These are phyloP conservation scores for Lentinus tigrinus DNA, from an alignment of 768 basidiomycete species.

Conservation along the genomic window DNA sequence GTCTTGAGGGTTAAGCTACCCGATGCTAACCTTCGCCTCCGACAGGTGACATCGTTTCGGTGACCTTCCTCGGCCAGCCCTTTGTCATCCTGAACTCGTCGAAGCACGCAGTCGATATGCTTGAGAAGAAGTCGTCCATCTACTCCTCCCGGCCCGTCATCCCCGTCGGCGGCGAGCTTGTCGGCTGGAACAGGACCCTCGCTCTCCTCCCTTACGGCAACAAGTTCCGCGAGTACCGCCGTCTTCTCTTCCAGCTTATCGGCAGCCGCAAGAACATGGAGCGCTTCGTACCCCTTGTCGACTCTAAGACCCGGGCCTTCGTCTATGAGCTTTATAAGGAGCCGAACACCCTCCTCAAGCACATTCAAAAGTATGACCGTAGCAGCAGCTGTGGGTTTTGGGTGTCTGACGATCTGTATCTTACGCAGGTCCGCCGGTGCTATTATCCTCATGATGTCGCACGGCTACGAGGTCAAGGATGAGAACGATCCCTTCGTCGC, in stretches of 20 bases:
- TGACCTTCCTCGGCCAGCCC: slow-evolving; percentile 28
- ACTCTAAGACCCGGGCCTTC: slow-evolving; percentile 31
- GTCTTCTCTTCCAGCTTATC: slow-evolving; percentile 22
- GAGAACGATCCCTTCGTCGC: slow-evolving; percentile 38
- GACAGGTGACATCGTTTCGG: slow-evolving; percentile 29
- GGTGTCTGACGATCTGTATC: neutral
- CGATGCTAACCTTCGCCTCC: neutral
- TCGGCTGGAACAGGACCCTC: slow-evolving; percentile 26
- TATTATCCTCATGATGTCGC: slow-evolving; percentile 29
- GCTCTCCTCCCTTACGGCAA: slow-evolving; percentile 25
- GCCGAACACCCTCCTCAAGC: slow-evolving; percentile 24
- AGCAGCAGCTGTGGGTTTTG: neutral
- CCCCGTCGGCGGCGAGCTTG: slow-evolving; percentile 28
- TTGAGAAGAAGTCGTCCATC: slow-evolving; percentile 31
- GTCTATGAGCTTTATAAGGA: slow-evolving; percentile 28
- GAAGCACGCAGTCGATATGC: slow-evolving; percentile 25
- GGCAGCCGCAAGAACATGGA: slow-evolving; percentile 25
- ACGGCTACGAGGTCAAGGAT: slow-evolving; percentile 27
- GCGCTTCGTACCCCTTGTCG: slow-evolving; percentile 29
- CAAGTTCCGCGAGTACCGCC: slow-evolving; percentile 26
- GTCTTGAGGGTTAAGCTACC: neutral
- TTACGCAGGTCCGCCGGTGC: slow-evolving; percentile 23
- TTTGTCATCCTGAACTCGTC: slow-evolving; percentile 31
- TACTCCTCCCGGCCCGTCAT: slow-evolving; percentile 31
- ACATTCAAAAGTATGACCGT: slow-evolving; percentile 29